Evolutionary conservation across 1,284 basidiomycete species (phyloP).

Genomic region (Thecaphora thlaspeos): DNA sequence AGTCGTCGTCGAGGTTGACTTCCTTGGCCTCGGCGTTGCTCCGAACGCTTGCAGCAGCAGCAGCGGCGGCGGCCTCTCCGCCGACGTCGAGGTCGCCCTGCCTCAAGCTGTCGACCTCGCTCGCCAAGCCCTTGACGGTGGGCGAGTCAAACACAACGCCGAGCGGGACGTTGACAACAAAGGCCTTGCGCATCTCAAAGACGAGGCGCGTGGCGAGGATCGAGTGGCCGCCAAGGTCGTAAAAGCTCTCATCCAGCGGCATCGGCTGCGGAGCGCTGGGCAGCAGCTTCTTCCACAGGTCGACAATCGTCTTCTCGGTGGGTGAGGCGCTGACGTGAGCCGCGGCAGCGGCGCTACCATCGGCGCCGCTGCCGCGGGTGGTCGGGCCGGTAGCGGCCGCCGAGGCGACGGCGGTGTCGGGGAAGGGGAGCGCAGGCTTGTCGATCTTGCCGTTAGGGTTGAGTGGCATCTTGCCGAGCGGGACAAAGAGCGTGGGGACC

Average conservation of each 20-base stretch:
- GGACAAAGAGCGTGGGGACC: slow-evolving; percentile 67
- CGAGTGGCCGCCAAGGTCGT: slow-evolving; percentile 97
- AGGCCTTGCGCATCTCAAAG: slow-evolving; percentile 91
- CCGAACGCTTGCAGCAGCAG: background rate
- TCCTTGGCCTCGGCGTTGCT: slow-evolving; percentile 50
- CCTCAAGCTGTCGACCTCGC: slow-evolving; percentile 74
- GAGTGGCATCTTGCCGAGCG: slow-evolving; percentile 89
- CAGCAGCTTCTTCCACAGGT: slow-evolving; percentile 77
- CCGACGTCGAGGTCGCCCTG: slow-evolving; percentile 78
- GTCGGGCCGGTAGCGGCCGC: slow-evolving; percentile 33
- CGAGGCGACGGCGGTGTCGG: slow-evolving; percentile 78
- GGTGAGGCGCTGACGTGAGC: slow-evolving; percentile 60
- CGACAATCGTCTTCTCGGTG: slow-evolving; percentile 76
- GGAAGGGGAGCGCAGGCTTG: slow-evolving; percentile 97
- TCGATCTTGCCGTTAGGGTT: slow-evolving; percentile 99
- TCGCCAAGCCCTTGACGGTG: slow-evolving; percentile 77
- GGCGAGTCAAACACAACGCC: slow-evolving; percentile 91
- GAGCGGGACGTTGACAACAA: slow-evolving; percentile 87
- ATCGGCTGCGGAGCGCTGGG: slow-evolving; percentile 77
- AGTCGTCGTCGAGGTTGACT: slow-evolving; percentile 61
- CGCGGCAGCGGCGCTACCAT: slow-evolving; percentile 4
- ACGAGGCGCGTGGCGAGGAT: slow-evolving; percentile 95
- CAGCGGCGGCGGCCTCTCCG: slow-evolving; percentile 1
- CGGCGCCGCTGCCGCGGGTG: slow-evolving; percentile 4
- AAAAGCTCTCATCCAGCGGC: slow-evolving; percentile 91